phyloP scores from a whole-genome alignment of 768 basidiomycete genomes.

The Epithele typhae region DNA sequence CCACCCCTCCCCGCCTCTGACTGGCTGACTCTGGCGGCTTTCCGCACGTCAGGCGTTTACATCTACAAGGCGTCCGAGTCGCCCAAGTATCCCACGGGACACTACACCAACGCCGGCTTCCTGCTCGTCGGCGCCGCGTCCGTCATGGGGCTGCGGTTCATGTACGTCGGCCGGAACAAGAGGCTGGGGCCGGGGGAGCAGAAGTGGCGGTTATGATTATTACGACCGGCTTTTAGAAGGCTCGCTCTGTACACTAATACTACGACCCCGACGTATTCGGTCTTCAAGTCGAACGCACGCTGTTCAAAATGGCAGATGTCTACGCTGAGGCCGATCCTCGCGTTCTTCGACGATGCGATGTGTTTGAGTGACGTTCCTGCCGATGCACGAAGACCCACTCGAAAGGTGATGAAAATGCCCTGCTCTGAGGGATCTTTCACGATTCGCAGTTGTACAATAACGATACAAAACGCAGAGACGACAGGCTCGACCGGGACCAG shows the following conservation, averaged over 20 bases:
- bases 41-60: constrained; percentile 18
- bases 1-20: background rate
- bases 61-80: constrained; percentile 29
- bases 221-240: too few relatives aligned
- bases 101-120: constrained; percentile 31
- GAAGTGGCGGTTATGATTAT: background rate
- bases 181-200: background rate
- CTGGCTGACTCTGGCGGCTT: background rate
- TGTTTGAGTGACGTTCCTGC: background rate
- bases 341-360: background rate
- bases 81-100: constrained; percentile 31
- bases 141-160: background rate
- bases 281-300: background rate
- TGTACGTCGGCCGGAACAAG: background rate
- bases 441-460: too few relatives aligned
- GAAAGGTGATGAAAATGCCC: too few relatives aligned
- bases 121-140: constrained; percentile 12
- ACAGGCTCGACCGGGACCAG: too few relatives aligned
- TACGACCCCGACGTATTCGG: background rate
- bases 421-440: too few relatives aligned
- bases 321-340: background rate
- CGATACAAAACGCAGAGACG: too few relatives aligned
- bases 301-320: background rate
- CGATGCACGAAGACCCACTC: background rate
- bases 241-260: background rate